phyloP scores from a whole-genome alignment of 768 basidiomycete genomes.

The Pisolithus marmoratus region DNA sequence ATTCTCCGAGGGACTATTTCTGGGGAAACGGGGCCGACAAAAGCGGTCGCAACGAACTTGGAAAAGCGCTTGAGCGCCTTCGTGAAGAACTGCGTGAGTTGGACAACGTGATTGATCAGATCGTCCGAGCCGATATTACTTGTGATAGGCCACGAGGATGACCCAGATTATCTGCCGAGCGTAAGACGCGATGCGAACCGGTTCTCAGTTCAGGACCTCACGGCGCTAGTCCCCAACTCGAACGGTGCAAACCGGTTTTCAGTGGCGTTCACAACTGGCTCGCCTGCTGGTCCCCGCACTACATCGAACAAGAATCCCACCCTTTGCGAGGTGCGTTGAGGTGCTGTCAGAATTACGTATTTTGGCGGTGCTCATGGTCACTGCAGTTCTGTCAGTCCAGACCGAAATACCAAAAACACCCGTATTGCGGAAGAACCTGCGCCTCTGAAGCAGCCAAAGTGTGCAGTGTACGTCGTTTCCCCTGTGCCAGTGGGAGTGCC shows the following conservation, averaged over 20 bases:
- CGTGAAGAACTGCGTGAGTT: conserved; percentile 44
- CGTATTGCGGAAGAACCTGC: conserved; percentile 63
- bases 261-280: neutral
- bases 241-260: conserved; percentile 6
- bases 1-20: conserved; percentile 72
- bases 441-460: conserved; percentile 38
- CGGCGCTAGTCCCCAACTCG: conserved; percentile 14
- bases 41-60: conserved; percentile 67
- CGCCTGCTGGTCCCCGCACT: conserved; percentile 2
- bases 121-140: neutral
- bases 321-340: conserved; percentile 25
- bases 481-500: neutral
- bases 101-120: neutral
- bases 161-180: conserved; percentile 22
- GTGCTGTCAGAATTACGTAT: neutral
- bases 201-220: conserved; percentile 28
- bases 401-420: conserved; percentile 53
- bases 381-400: conserved; percentile 50
- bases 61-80: conserved; percentile 61
- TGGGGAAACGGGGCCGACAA: conserved; percentile 71
- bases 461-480: conserved; percentile 20
- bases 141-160: conserved; percentile 13
- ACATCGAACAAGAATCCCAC: conserved; percentile 7
- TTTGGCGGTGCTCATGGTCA: conserved; percentile 1
- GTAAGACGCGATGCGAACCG: conserved; percentile 24